Evolutionary conservation across 495 filamentous ascomycete species (phyloP).

Genomic region (Hamigera avellanea): DNA sequence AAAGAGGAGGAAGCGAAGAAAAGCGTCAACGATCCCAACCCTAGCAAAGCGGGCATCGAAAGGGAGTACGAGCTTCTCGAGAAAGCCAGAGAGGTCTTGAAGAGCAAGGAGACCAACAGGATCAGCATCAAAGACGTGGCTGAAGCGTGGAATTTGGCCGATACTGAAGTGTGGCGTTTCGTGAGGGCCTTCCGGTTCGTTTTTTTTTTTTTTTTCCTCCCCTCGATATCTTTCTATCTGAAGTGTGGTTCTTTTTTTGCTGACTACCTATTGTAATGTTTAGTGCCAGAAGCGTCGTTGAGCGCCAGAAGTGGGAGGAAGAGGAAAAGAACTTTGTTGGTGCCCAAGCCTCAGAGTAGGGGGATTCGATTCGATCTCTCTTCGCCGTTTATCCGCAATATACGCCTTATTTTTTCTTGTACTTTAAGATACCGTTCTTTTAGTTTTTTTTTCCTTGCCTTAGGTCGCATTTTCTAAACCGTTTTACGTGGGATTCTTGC

Average conservation of each 20-base stretch:
- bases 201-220: too few relatives aligned
- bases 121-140: conserved; percentile 45
- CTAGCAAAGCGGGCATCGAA: conserved; percentile 33
- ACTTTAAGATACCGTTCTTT: background rate
- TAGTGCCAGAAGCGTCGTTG: conserved; percentile 33
- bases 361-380: background rate
- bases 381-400: background rate
- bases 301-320: conserved; percentile 35
- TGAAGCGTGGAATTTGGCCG: conserved; percentile 89
- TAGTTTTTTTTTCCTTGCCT: background rate
- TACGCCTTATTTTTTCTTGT: background rate
- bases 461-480: background rate
- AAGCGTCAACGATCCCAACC: conserved; percentile 27
- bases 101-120: conserved; percentile 19
- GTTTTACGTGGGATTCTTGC: too few relatives aligned
- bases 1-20: conserved; percentile 37
- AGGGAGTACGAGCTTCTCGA: conserved; percentile 51
- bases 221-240: background rate
- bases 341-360: conserved; percentile 1
- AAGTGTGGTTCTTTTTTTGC: conserved; percentile 3
- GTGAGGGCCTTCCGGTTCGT: conserved; percentile 53
- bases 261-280: conserved; percentile 3
- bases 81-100: conserved; percentile 44
- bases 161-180: conserved; percentile 90
- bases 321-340: conserved; percentile 32